These are phyloP conservation scores for Acanthamoeba quina DNA, from an alignment of 208 protist genomes.

Conservation along the genomic window DNA sequence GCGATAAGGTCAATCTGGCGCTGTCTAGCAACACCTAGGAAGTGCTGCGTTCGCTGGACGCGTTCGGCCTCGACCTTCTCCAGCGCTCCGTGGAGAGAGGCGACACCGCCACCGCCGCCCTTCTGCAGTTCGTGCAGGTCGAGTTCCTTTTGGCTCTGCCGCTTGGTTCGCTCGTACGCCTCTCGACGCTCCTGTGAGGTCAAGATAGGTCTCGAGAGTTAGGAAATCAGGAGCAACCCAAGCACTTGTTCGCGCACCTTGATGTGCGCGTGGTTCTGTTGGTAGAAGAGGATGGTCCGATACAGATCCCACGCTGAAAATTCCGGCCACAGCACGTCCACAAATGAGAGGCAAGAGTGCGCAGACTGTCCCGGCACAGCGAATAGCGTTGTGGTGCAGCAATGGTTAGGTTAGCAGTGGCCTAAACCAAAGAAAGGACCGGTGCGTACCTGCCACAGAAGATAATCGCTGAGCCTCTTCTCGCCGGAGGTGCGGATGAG, in stretches of 20 bases:
- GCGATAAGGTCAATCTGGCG: not conserved
- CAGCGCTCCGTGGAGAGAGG: not conserved
- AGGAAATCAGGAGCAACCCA: not conserved
- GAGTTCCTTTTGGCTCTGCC: not conserved
- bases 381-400: no score
- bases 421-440: not conserved
- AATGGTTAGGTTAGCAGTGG: no score
- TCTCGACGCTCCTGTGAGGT: not conserved
- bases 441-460: constrained; percentile 87
- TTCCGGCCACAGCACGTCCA: constrained; percentile 41
- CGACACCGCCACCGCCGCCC: not conserved
- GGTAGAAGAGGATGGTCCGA: not conserved
- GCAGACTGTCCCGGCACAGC: not conserved
- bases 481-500: constrained; percentile 92
- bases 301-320: constrained; percentile 47
- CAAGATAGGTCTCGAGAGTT: not conserved
- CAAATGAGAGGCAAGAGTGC: not conserved
- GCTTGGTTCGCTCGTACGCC: not conserved
- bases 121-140: not conserved
- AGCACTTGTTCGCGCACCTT: not conserved
- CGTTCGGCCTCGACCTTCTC: not conserved
- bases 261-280: constrained; percentile 20
- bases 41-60: not conserved
- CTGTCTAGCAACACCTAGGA: not conserved
- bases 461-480: constrained; percentile 89